Conservation (phyloP, 2,329 filamentous ascomycete species). For the Microcera coccophila region DNA sequence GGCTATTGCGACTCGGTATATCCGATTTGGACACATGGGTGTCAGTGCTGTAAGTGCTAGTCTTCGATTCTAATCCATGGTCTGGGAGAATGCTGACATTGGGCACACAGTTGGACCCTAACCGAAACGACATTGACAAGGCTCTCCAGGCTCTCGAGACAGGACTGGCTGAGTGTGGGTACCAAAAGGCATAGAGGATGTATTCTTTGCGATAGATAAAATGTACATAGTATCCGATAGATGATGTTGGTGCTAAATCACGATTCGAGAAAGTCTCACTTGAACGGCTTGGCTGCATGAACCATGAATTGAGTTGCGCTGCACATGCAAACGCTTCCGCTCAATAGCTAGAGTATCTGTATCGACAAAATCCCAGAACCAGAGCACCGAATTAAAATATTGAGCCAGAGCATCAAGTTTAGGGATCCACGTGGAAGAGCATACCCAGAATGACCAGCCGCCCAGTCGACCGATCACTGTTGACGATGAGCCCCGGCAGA, state of each 20-base stretch:
- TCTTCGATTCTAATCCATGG: conserved; percentile 1
- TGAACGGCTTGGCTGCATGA: no score
- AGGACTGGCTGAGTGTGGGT: conserved; percentile 70
- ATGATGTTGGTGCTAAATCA: neutral
- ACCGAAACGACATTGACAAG: conserved; percentile 75
- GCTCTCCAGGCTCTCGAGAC: conserved; percentile 75
- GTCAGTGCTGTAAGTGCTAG: conserved; percentile 67
- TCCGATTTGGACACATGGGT: conserved; percentile 97
- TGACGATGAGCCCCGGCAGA: neutral
- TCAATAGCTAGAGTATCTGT: no score
- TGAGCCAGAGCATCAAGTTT: no score
- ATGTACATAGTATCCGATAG: neutral
- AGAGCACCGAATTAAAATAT: no score
- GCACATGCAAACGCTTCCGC: no score
- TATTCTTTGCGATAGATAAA: neutral
- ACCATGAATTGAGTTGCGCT: no score
- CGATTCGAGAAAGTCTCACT: no score
- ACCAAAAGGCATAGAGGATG: conserved; percentile 40
- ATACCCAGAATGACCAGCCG: no score
- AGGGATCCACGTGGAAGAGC: no score
- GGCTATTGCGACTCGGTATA: conserved; percentile 89
- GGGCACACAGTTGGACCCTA: conserved; percentile 60
- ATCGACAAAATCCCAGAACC: no score
- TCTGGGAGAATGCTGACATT: conserved; percentile 19
- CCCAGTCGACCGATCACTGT: no score